Evolutionary conservation across 306 rosid species (phyloP), one percentile per base, ranked within the genome.

Genomic region (Corylus heterophylla): DNA sequence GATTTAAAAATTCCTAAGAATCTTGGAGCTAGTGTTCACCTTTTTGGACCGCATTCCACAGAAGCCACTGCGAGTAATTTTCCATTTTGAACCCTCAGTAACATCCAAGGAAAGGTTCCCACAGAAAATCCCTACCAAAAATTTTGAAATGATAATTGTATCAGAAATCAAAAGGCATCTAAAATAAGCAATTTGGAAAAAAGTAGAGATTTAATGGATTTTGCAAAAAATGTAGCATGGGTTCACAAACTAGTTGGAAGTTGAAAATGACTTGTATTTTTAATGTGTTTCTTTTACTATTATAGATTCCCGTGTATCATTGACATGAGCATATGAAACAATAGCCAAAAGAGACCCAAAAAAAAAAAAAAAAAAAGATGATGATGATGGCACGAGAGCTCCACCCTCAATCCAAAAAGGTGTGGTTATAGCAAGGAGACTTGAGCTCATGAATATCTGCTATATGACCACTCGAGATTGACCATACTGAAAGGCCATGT

Each of bases 1-100:
- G n/a, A 77, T 0, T 35, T n/a, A 68, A 4, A 51, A 0, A 73
- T 50, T 69, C 67, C 59, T 25, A 61, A 14, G 72, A 7, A 52
- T 35, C 56, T 76, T 61, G n/a, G 31, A 69, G 66, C 82, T 13
- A 79, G 71, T 4, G 35, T 76, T 47, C 58, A 90, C 97, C 98
- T 89, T 90, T 83, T 89, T 94, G 31, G 98, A 94, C 47, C 96
- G 94, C 98, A 94, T 94, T 80, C 98, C 97, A 69, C 97, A 94
- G 76, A 92, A 94, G 31, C 98, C 98, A 85, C 96, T 78, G 29
- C 98, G 83, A 59, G 55, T 22, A 44, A 94, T 86, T 44, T 81
- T 94, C 97, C 92, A 93, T 74, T 86, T 92, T 73, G 97, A 74
- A 42, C 78, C 94, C 76, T 73, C 87, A 76, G 84, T 55, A 35